Evolutionary conservation across 164 flowering plant species (phyloP), one percentile per base, ranked within the genome.

Genomic region (Berberis vulgaris): DNA sequence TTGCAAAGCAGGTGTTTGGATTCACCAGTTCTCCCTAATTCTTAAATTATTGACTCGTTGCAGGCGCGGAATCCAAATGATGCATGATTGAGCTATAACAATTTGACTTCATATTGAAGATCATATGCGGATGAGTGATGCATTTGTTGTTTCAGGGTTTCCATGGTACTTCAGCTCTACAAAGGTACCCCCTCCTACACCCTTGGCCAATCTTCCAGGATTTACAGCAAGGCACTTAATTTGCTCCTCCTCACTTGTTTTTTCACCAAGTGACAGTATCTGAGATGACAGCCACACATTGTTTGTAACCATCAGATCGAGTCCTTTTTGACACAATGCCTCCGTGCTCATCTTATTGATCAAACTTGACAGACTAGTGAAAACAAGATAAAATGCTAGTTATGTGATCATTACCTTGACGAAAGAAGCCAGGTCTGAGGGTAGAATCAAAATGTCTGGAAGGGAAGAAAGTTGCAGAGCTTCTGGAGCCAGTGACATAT

Each of bases 121-220:
- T 58, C 73, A 94, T 71, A 91, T 86, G 59, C 87, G 76, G 54
- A 91, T 76, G 49, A 95, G 73, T 12, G 91, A 80, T 77, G 91
- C 97, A 71, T 67, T 75, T 12, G 86, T 72, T 41, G 64, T 79
- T 12, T 84, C 88, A 43, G 82, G 78, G 66, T 65, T 71, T 13
- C 72, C 76, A 40, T 61, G 67, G 77, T 84, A 87, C 68, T 80
- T 76, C 47, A 94, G 81, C 81, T 89, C 94, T 47, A 76, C 91
- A 70, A 95, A 95, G 68, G 86, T 86, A 46, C 97, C 97, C 5
- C 94, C 98, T 65, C 95, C 92, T 63, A 87, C 82, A 39, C 99
- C 99, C 80, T 89, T 88, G 55, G 97, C 79, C 8, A 91, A 78
- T 77, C 97, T 84, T 45, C 97, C 99, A 11, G 99, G 99, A 73